Evolutionary conservation across 2,329 filamentous ascomycete species (phyloP).

Genomic region (Xylaria sp.): DNA sequence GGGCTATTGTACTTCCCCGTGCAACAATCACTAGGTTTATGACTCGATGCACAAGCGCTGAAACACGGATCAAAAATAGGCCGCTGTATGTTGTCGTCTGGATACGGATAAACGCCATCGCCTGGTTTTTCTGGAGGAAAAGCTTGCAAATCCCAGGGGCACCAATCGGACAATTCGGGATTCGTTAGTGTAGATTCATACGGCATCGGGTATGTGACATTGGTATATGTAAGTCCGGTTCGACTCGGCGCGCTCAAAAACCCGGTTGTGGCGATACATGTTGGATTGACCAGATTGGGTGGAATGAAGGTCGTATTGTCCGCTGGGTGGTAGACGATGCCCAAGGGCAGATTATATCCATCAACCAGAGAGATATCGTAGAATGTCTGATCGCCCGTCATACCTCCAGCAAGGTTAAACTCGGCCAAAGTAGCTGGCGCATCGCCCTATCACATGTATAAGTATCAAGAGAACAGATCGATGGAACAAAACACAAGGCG

Average conservation of each 20-base stretch:
- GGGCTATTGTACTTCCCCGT: slow-evolving; percentile 74
- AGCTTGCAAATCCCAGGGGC: slow-evolving; percentile 81
- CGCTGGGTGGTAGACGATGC: slow-evolving; percentile 69
- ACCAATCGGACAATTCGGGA: slow-evolving; percentile 73
- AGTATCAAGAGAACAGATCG: neutral
- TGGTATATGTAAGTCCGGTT: slow-evolving; percentile 70
- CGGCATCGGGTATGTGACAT: slow-evolving; percentile 73
- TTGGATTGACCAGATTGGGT: slow-evolving; percentile 79
- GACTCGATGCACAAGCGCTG: slow-evolving; percentile 78
- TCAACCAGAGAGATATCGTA: slow-evolving; percentile 89
- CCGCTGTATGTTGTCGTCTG: slow-evolving; percentile 76
- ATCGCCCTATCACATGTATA: slow-evolving; percentile 64
- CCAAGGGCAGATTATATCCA: slow-evolving; percentile 82
- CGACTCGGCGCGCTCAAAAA: slow-evolving; percentile 66
- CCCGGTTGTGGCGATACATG: slow-evolving; percentile 78
- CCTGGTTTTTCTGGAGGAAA: slow-evolving; percentile 74
- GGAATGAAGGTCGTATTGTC: slow-evolving; percentile 74
- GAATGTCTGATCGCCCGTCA: slow-evolving; percentile 72
- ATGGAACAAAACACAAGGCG: slow-evolving; percentile 18
- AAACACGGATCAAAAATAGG: slow-evolving; percentile 82
- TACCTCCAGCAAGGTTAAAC: slow-evolving; percentile 78
- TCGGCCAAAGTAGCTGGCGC: slow-evolving; percentile 82
- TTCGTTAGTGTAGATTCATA: slow-evolving; percentile 71
- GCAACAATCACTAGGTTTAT: slow-evolving; percentile 77
- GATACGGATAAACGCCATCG: slow-evolving; percentile 83